Evolutionary conservation across 2,329 filamentous ascomycete genomes (phyloP).

Genomic region (Coleophoma eucalyptorum): DNA sequence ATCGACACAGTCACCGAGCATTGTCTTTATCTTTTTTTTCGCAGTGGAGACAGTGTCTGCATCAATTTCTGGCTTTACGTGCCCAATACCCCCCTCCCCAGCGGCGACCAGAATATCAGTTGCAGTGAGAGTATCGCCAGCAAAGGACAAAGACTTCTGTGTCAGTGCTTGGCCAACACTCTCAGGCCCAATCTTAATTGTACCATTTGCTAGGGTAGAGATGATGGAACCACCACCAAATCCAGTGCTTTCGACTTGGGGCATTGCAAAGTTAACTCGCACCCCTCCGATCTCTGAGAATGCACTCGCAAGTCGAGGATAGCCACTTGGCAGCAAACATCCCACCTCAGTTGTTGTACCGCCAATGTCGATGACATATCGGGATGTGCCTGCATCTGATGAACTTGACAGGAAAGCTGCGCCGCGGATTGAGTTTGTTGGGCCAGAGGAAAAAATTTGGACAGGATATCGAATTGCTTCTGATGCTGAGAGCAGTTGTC

Average conservation of each 20-base stretch:
- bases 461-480: constrained; percentile 50
- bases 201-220: not conserved
- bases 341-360: constrained; percentile 56
- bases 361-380: constrained; percentile 48
- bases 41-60: not conserved
- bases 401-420: constrained; percentile 46
- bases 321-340: constrained; percentile 50
- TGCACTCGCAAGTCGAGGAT: constrained; percentile 51
- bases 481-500: constrained; percentile 48
- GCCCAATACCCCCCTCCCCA: constrained; percentile 7
- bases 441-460: constrained; percentile 53
- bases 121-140: constrained; percentile 44
- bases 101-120: constrained; percentile 40
- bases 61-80: not conserved
- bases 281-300: constrained; percentile 52
- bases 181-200: not conserved
- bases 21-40: constrained; percentile 21
- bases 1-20: constrained; percentile 49
- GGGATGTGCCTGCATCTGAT: not conserved
- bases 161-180: constrained; percentile 23
- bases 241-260: constrained; percentile 48
- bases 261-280: constrained; percentile 51
- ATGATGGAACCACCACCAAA: constrained; percentile 34
- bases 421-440: constrained; percentile 57
- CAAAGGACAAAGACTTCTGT: constrained; percentile 43